Percentiles rank a stretch among this genome's conserved stretches.
phyloP scores from a whole-genome alignment of 1,284 basidiomycete genomes.

The Microbotryum intermedium region DNA sequence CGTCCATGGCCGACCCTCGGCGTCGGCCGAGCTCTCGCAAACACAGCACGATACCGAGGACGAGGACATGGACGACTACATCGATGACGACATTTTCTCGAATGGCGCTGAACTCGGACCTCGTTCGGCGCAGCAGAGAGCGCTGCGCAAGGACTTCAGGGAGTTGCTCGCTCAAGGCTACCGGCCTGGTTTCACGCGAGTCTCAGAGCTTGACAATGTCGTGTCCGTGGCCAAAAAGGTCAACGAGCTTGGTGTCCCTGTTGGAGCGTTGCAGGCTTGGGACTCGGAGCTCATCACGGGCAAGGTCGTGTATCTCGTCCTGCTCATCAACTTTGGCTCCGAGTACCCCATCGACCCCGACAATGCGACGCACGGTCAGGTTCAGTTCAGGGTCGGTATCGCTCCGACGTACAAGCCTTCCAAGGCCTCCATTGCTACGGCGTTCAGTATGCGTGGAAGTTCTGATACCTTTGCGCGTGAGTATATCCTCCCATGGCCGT shows the following conservation, averaged over 20 bases:
- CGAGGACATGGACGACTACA: slow-evolving; percentile 16
- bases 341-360: slow-evolving; percentile 27
- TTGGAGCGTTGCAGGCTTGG: slow-evolving; percentile 29
- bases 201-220: slow-evolving; percentile 29
- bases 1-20: slow-evolving; percentile 11
- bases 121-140: too few species aligned
- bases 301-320: slow-evolving; percentile 27
- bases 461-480: slow-evolving; percentile 22
- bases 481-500: background rate
- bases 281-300: slow-evolving; percentile 27
- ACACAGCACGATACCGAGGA: background rate
- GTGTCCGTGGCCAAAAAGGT: slow-evolving; percentile 29
- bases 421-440: slow-evolving; percentile 15
- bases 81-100: slow-evolving; percentile 19
- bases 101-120: background rate
- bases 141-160: slow-evolving; percentile 22
- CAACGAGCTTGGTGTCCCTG: slow-evolving; percentile 21
- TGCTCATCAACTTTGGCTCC: slow-evolving; percentile 20
- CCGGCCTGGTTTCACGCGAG: slow-evolving; percentile 24
- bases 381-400: slow-evolving; percentile 27
- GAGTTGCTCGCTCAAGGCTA: slow-evolving; percentile 22
- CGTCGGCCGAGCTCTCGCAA: background rate
- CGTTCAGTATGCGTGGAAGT: slow-evolving; percentile 17
- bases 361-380: slow-evolving; percentile 12
- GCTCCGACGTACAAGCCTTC: slow-evolving; percentile 27